Evolutionary conservation across 1,284 basidiomycete genomes (phyloP), one percentile per base, ranked within the genome.

Genomic region (Moniliophthora roreri): DNA sequence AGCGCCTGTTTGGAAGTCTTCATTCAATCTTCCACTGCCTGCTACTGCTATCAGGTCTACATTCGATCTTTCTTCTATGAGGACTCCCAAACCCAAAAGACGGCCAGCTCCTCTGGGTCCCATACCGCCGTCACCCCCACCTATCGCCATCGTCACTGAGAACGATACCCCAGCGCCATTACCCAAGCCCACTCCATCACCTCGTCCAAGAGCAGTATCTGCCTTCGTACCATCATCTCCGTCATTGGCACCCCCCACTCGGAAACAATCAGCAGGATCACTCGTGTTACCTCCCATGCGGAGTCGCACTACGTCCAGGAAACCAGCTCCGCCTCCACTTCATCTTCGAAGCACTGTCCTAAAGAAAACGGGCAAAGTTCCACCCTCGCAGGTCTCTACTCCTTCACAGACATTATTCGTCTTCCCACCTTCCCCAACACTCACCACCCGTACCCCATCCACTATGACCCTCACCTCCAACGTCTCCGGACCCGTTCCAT

Each of bases 341-440:
- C 75, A 79, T 58, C 71, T 86, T 21, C 68, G 75, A n/a, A 69
- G 63, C 54, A 57, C 60, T 5, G 59, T 68, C 16, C 62, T 67
- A 38, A 73, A 50, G 15, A 24, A 38, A 20, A 16, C 51, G 18
- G 28, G 34, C 11, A 50, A 52, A 37, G 41, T 34, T 34, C 41
- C 54, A 7, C 44, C 58, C 59, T 47, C 63, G 8, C 50, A 51
- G 23, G 53, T 54, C 28, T 52, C 67, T 58, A 71, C 75, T 57
- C 80, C 82, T 24, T 80, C 87, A 0, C 89, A 91, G 66, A 92
- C 89, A 0, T 74, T 92, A 45, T 91, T 92, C 62, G 85, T 92
- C 37, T 92, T 92, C 65, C 89, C 89, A 2, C 88, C 89, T 35
- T 90, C 88, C 11, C 88, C 89, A 8, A 86, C 81, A 6, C 65